Evolutionary conservation across 1,284 basidiomycete genomes (phyloP).

Genomic region (Erythrobasidium hasegawianum): DNA sequence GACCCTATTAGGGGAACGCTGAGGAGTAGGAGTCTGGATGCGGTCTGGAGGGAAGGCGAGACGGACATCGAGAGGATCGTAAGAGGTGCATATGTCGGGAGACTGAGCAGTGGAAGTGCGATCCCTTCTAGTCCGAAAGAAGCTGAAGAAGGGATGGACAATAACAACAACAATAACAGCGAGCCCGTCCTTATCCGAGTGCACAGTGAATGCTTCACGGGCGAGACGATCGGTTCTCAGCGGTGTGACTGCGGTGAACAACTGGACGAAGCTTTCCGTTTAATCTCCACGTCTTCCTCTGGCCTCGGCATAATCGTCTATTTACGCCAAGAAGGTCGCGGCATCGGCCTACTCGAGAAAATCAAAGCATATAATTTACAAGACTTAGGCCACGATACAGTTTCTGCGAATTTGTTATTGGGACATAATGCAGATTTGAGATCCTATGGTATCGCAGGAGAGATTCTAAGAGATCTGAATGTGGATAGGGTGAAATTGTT

Average conservation of each 20-base stretch:
- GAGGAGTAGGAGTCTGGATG: constrained; percentile 76
- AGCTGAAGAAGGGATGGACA: constrained; percentile 1
- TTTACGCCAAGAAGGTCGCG: constrained; percentile 96
- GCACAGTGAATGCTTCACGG: constrained; percentile 98
- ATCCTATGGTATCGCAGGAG: constrained; percentile 84
- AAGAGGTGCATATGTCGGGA: constrained; percentile 88
- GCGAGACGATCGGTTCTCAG: constrained; percentile 97
- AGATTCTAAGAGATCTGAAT: constrained; percentile 83
- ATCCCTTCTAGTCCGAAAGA: background rate
- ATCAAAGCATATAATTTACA: constrained; percentile 97
- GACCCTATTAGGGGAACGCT: constrained; percentile 26
- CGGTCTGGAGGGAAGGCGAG: constrained; percentile 78
- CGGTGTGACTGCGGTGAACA: constrained; percentile 99
- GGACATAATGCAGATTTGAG: constrained; percentile 93
- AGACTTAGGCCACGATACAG: constrained; percentile 96
- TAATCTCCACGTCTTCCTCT: constrained; percentile 63
- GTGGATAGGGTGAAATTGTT: constrained; percentile 74
- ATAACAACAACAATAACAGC: background rate
- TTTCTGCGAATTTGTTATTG: constrained; percentile 91
- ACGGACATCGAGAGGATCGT: constrained; percentile 90
- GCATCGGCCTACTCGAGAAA: constrained; percentile 93
- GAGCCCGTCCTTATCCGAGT: constrained; percentile 80
- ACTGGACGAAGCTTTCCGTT: constrained; percentile 89
- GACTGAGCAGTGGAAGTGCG: constrained; percentile 55
- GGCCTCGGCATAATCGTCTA: constrained; percentile 94